These are phyloP conservation scores for Heimioporus retisporus DNA, from an alignment of 1,284 basidiomycete species.

Conservation along the genomic window DNA sequence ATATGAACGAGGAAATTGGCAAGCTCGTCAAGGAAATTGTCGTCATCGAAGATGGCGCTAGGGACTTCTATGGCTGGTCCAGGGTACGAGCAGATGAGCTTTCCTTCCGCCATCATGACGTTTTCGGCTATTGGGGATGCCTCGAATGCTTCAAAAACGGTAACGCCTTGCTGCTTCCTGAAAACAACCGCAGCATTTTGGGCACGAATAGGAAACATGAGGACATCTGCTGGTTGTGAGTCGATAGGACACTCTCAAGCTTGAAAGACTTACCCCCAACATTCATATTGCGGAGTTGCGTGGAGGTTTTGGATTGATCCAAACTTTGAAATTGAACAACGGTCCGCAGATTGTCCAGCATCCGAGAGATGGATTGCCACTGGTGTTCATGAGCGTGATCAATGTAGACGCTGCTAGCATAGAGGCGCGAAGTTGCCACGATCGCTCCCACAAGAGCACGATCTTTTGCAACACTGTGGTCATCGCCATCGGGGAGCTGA, in stretches of 20 bases:
- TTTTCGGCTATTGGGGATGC: conserved; percentile 28
- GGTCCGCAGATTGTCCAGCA: conserved; percentile 30
- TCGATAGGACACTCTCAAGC: rapidly evolving
- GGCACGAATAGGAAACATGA: conserved; percentile 42
- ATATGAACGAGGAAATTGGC: conserved; percentile 41
- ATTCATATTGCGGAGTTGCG: conserved; percentile 27
- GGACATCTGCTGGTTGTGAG: conserved; percentile 27
- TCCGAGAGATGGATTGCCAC: conserved; percentile 25
- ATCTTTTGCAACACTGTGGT: too few species aligned
- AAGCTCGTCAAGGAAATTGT: conserved; percentile 38
- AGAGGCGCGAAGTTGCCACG: too few species aligned
- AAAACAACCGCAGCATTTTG: conserved; percentile 52
- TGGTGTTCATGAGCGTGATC: too few species aligned
- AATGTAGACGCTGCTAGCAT: too few species aligned
- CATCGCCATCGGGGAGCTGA: too few species aligned
- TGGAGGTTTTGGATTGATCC: background rate
- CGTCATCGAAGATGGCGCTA: conserved; percentile 18
- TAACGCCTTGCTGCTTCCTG: conserved; percentile 29
- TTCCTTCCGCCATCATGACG: conserved; percentile 44
- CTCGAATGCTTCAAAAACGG: conserved; percentile 50
- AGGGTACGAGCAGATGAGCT: conserved; percentile 48
- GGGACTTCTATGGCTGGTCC: conserved; percentile 44
- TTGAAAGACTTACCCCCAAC: conserved; percentile 19
- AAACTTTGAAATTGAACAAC: conserved; percentile 20
- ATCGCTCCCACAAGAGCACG: too few species aligned